Conservation (phyloP, 306 rosid species). For the Abrus pulchellus region DNA sequence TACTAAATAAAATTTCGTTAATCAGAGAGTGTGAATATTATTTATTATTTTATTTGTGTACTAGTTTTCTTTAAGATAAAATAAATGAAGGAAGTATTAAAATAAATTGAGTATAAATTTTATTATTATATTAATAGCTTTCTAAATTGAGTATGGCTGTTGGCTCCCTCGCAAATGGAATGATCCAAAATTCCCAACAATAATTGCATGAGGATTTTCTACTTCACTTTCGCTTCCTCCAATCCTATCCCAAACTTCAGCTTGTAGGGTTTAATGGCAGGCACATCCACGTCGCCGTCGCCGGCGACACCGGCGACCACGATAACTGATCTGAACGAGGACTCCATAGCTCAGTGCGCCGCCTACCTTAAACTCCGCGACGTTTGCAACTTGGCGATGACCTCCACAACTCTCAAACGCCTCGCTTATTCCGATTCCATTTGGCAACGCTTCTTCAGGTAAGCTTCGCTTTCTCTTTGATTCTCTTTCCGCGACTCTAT, state of each 20-base stretch:
- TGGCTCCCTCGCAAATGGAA: no score
- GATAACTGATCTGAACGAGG: slow-evolving; percentile 65
- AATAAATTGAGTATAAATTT: no score
- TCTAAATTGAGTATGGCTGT: no score
- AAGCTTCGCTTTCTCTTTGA: not conserved
- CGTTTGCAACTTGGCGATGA: slow-evolving; percentile 72
- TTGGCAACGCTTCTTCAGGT: slow-evolving; percentile 78
- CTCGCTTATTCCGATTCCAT: slow-evolving; percentile 78
- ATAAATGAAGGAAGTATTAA: no score
- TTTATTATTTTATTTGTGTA: no score
- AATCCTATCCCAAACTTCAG: not conserved
- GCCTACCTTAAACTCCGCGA: slow-evolving; percentile 62
- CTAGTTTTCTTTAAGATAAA: no score
- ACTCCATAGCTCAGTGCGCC: slow-evolving; percentile 70
- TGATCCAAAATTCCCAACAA: no score
- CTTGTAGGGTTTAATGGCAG: slow-evolving; percentile 54
- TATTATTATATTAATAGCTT: no score
- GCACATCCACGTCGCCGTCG: slow-evolving; percentile 22
- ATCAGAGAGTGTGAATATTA: no score
- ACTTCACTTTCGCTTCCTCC: not conserved
- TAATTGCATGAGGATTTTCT: not conserved
- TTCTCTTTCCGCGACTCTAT: not conserved
- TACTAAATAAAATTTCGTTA: no score
- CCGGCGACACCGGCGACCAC: slow-evolving; percentile 31
- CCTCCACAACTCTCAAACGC: slow-evolving; percentile 68